Base-by-base conservation (phyloP, 352 stramenopile genomes). In the Aphanomyces invadans region DNA sequence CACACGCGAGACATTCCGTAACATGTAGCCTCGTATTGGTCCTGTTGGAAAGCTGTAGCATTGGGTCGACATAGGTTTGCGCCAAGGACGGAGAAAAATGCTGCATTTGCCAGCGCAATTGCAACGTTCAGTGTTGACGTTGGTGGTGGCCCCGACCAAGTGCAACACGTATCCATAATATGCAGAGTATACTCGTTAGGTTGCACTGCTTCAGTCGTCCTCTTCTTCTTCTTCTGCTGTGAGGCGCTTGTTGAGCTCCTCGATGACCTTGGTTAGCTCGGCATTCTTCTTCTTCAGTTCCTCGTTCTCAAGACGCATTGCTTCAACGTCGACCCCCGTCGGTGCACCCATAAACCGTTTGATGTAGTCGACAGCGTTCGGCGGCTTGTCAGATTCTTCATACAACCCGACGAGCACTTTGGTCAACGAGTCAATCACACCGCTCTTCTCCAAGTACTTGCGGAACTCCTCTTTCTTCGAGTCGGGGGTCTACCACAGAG, bases 401-500 rank as follows among this genome's bases (percentile, higher is more conserved):
- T 98, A 98, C 23, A 98, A 80, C 2, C 92, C 94, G 48, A 99
- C 94, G 19, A 99, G 76, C 21, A 98, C 91, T 71, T 98, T 98
- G 31, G 96, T 99, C 12, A 99, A 76, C 19, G 96, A 90, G 78
- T 99, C 95, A 33, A 99, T 95, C 4, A 98, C 95, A 36, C 96
- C 96, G 45, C 87, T 96, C 71, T 98, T 98, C 78, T 99, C 95
- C 1, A 99, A 78, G 72, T 99, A 99, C 73, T 97, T 98, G 70
- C 92, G 79, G 76, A 98, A 99, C 80, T 99, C 96, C 74, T 99
- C 94, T 73, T 99, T 99, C 80, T 98, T 98, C 4, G 85, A 95
- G 76, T 98, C 91, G 23, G 96, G 90, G 28, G 90, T 97, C 90
- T 98, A 65, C 5, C n/a, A n/a, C n/a, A n/a, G n/a, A n/a, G n/a